phyloP scores from a whole-genome alignment of 2,329 filamentous ascomycete species.

The Talaromyces albobiverticillius region DNA sequence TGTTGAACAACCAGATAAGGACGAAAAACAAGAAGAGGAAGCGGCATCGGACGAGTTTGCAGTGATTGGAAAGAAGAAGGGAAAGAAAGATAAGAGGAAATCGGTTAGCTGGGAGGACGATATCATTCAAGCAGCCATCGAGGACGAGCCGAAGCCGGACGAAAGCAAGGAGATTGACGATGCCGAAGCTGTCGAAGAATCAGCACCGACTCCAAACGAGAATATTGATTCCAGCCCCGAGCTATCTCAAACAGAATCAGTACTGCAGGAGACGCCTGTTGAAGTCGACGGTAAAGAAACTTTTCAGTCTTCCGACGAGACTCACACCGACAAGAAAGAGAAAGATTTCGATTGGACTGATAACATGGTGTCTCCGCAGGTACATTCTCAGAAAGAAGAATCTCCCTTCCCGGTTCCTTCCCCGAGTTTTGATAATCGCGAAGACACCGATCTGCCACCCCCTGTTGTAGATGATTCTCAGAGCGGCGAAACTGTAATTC shows the following conservation, averaged over 20 bases:
- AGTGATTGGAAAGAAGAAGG: conserved; percentile 43
- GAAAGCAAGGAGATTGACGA: not conserved
- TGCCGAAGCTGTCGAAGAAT: not conserved
- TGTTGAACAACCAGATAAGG: conserved; percentile 11
- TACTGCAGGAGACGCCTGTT: conserved; percentile 26
- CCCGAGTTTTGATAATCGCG: conserved; percentile 28
- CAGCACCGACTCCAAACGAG: conserved; percentile 17
- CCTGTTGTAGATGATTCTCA: conserved; percentile 20
- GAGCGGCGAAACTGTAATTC: not conserved
- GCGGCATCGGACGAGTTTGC: conserved; percentile 17
- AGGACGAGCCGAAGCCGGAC: conserved; percentile 16
- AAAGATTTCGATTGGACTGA: conserved; percentile 44
- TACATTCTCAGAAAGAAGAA: conserved; percentile 36
- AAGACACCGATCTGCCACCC: conserved; percentile 14
- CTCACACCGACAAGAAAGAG: conserved; percentile 33
- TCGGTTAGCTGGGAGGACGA: conserved; percentile 28
- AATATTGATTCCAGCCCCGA: conserved; percentile 20
- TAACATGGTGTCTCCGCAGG: conserved; percentile 43
- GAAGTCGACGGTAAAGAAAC: conserved; percentile 46
- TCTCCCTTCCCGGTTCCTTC: conserved; percentile 31
- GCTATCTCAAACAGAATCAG: conserved; percentile 25
- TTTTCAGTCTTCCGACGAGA: conserved; percentile 39
- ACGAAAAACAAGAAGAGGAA: conserved; percentile 16
- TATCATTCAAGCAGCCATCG: conserved; percentile 12
- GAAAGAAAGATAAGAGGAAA: conserved; percentile 45